phyloP scores from a whole-genome alignment of 2,329 filamentous ascomycete genomes.

The Hysterium pulicare region DNA sequence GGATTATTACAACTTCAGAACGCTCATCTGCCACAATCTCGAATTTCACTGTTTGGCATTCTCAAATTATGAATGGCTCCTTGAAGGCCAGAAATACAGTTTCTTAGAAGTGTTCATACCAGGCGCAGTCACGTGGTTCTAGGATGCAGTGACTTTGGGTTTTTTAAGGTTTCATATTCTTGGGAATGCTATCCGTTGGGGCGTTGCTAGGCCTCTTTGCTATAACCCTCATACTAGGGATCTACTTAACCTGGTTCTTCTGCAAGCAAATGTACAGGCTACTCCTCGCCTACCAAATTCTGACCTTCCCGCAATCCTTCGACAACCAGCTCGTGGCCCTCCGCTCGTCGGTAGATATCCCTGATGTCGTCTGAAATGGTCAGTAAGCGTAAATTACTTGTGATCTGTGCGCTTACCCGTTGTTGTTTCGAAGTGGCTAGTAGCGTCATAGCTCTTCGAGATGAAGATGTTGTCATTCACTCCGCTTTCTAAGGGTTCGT shows the following conservation, averaged over 20 bases:
- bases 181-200: no score
- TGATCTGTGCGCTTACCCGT: slow-evolving; percentile 48
- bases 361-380: slow-evolving; percentile 76
- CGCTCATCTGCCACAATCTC: no score
- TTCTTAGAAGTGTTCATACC: no score
- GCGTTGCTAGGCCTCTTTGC: neutral
- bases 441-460: slow-evolving; percentile 97
- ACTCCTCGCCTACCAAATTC: slow-evolving; percentile 62
- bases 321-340: slow-evolving; percentile 81
- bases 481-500: slow-evolving; percentile 83
- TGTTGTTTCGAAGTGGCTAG: slow-evolving; percentile 93
- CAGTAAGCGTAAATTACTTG: slow-evolving; percentile 4
- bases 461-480: slow-evolving; percentile 90
- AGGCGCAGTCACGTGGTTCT: no score
- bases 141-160: no score
- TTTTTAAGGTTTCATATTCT: no score
- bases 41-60: no score
- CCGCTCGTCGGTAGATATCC: slow-evolving; percentile 83
- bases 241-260: neutral
- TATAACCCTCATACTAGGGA: neutral
- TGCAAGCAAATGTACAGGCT: slow-evolving; percentile 5
- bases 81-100: no score
- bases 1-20: no score
- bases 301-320: slow-evolving; percentile 80
- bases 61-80: no score